A percentile compares a stretch with the other conserved stretches of the same genome.
These are phyloP conservation scores for Neoboletus subvelutipes DNA, from an alignment of 768 basidiomycete species.

Conservation along the genomic window DNA sequence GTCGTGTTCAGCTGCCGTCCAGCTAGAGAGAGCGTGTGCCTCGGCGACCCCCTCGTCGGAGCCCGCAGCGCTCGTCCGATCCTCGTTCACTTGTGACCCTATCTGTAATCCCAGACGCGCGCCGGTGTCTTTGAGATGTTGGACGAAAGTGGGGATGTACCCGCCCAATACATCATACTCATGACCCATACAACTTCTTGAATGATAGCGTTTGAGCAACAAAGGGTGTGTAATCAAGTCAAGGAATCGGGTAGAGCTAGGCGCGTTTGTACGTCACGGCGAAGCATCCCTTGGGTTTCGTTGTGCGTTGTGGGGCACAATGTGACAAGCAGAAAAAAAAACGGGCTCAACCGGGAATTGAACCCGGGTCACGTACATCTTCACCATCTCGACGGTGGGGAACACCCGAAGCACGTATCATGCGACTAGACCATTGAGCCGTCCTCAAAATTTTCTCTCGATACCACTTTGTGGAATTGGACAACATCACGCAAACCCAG, in stretches of 20 bases:
- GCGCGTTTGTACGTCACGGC: background rate
- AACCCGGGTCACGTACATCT: conserved; percentile 39
- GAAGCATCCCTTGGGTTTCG: conserved; percentile 16
- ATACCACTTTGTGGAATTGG: background rate
- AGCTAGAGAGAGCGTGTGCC: conserved; percentile 29
- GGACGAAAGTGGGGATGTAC: conserved; percentile 27
- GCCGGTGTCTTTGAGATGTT: conserved; percentile 27
- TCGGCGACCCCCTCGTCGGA: background rate
- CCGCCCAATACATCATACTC: conserved; percentile 20
- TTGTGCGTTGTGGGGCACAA: background rate
- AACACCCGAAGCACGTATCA: conserved; percentile 37
- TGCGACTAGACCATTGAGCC: conserved; percentile 39
- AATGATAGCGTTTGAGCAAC: background rate
- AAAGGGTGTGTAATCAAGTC: conserved; percentile 1
- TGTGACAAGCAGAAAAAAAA: conserved; percentile 10
- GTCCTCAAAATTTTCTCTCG: background rate
- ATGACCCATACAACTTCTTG: conserved; percentile 5
- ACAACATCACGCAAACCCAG: too few relatives aligned
- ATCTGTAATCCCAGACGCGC: conserved; percentile 16
- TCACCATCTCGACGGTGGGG: conserved; percentile 27
- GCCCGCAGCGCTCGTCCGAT: background rate
- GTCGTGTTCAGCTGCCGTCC: conserved; percentile 70
- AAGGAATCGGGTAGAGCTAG: background rate
- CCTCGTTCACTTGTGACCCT: background rate
- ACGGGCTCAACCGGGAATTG: conserved; percentile 35